phyloP scores from a whole-genome alignment of 1,139 yeast genomes.

The Yamadazyma blattariae region DNA sequence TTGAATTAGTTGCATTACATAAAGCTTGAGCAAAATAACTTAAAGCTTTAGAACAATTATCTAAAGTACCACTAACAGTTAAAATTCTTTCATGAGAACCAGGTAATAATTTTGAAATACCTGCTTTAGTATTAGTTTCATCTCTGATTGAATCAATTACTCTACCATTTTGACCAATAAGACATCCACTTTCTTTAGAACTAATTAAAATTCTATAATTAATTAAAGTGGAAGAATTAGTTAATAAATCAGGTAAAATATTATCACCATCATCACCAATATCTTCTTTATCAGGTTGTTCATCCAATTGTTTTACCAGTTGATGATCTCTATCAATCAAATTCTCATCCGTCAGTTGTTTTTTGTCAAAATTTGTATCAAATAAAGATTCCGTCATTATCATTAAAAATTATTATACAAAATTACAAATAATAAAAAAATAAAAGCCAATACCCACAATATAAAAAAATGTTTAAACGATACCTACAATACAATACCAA shows the following conservation, averaged over 20 bases:
- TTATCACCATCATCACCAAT: not conserved
- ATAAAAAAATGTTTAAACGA: no score
- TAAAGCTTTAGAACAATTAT: slow-evolving; percentile 69
- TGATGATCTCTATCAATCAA: no score
- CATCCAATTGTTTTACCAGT: no score
- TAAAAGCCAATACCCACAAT: no score
- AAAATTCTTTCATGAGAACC: slow-evolving; percentile 85
- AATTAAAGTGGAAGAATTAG: slow-evolving; percentile 38
- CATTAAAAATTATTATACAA: slow-evolving; percentile 4
- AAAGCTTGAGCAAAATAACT: slow-evolving; percentile 71
- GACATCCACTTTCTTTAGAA: slow-evolving; percentile 86
- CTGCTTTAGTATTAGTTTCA: slow-evolving; percentile 80
- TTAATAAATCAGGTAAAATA: slow-evolving; percentile 20
- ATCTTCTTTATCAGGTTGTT: not conserved
- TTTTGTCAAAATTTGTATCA: slow-evolving; percentile 35
- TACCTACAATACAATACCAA: no score
- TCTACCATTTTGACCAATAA: slow-evolving; percentile 84
- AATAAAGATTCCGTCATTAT: slow-evolving; percentile 42
- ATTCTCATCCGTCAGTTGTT: no score
- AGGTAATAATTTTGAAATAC: slow-evolving; percentile 76
- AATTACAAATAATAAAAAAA: no score
- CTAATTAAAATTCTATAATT: slow-evolving; percentile 72
- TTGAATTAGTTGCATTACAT: slow-evolving; percentile 30
- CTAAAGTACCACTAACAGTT: slow-evolving; percentile 78
- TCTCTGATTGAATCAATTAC: slow-evolving; percentile 79